Base-by-base conservation (phyloP, 2,329 filamentous ascomycete species). In the Colletotrichum sp. region DNA sequence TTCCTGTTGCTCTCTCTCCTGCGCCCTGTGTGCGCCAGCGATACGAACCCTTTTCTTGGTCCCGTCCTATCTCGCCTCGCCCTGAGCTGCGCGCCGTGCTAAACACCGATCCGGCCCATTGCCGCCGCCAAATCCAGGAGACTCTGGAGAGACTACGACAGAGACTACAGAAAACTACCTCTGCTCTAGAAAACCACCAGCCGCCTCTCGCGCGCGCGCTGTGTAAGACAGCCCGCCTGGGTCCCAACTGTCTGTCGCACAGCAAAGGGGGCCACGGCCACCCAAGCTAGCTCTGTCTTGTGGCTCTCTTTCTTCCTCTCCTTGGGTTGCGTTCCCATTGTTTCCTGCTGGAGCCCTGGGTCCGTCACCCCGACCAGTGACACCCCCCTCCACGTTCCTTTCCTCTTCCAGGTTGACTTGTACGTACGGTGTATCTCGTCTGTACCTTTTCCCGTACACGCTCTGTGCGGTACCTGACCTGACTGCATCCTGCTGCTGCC, bases 271-370 rank as follows among this genome's bases (percentile, higher is more conserved):
- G 69, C 68, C 44, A 64, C 72, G 68, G 68, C 68, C 69, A 62
- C 60, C 68, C 72, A 3, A 49, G 39, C 39, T 71, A 65, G 60
- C 60, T 71, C 32, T 57, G 28, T n/a, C 26, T 68, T 32, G 44
- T 49, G 44, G 39, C 39, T 49, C 39, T 49, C 39, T n/a, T 49
- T 49, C 39, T 49, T 49, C 39, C 18, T 49, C 39, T 9, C 39
- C 39, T 68, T 66, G 63, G 44, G 65, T 36, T 57, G 60, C 60
- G 72, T 75, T 67, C 55, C 69, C 69, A 72, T 55, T 71, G 52
- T 62, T 69, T 72, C 60, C 49, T 73, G 59, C 32, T 34, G 62
- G 62, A 64, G 36, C 21, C 62, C 65, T 74, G 67, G 59, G 66
- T 65, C 66, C 36, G 66, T 64, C 67, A 62, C 69, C 69, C 62